These are phyloP conservation scores for Dictyophora rubrovolvata DNA, from an alignment of 768 basidiomycete species.

Conservation along the genomic window DNA sequence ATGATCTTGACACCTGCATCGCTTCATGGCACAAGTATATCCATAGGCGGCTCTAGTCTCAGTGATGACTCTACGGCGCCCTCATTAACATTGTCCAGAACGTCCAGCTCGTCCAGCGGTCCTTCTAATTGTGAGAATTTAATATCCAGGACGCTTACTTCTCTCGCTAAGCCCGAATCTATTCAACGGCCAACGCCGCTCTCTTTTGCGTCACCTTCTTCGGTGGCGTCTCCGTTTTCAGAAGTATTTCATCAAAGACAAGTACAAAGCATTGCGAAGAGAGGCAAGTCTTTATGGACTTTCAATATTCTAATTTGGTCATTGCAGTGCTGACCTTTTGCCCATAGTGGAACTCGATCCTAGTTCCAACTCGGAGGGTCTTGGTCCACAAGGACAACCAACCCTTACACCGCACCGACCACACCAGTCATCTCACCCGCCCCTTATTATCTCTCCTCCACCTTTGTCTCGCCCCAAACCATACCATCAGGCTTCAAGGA, in stretches of 20 bases:
- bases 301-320: too few species aligned
- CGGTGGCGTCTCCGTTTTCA: background rate
- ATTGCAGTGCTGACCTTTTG: background rate
- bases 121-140: background rate
- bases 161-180: background rate
- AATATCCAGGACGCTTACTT: background rate
- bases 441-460: background rate
- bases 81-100: background rate
- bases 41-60: background rate
- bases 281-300: background rate
- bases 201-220: background rate
- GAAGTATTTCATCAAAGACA: background rate
- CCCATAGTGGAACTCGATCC: background rate
- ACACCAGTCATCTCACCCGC: background rate
- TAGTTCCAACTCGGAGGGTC: background rate
- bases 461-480: background rate
- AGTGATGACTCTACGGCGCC: background rate
- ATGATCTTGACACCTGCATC: background rate
- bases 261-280: background rate
- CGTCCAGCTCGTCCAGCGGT: background rate
- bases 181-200: background rate
- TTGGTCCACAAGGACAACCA: background rate
- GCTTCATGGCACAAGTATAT: background rate
- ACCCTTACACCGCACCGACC: background rate
- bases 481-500: conserved; percentile 1